These are phyloP conservation scores for Lentinus brumalis DNA, from an alignment of 768 basidiomycete genomes.

Conservation along the genomic window DNA sequence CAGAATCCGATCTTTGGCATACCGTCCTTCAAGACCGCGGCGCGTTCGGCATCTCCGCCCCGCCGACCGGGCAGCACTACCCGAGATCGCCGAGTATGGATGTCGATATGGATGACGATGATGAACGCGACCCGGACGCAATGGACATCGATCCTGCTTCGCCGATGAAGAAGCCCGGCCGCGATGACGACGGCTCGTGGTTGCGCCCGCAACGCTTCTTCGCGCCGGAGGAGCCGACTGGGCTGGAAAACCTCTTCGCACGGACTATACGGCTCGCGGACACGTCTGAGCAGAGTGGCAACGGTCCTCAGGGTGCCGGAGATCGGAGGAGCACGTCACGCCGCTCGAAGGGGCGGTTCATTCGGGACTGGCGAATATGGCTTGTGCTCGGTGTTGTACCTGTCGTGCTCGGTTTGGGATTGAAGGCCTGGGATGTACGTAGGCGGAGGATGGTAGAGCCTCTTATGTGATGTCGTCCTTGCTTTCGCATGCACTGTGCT, in stretches of 20 bases:
- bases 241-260: conserved; percentile 71
- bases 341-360: not conserved
- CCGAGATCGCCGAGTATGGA: conserved; percentile 17
- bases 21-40: conserved; percentile 53
- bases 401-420: conserved; percentile 3
- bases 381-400: conserved; percentile 12
- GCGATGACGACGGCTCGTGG: conserved; percentile 47
- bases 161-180: conserved; percentile 13
- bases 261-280: conserved; percentile 44
- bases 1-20: conserved; percentile 66
- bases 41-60: conserved; percentile 20
- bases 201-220: conserved; percentile 76
- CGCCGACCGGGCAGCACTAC: conserved; percentile 6
- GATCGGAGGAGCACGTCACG: not conserved
- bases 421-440: conserved; percentile 15
- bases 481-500: not conserved
- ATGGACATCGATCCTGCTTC: conserved; percentile 56
- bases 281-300: conserved; percentile 14
- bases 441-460: not conserved
- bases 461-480: not conserved
- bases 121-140: conserved; percentile 41
- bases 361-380: conserved; percentile 9
- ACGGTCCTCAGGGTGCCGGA: not conserved
- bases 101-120: conserved; percentile 31
- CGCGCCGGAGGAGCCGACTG: conserved; percentile 76